A percentile compares a stretch with the other conserved stretches of the same genome.
Conservation (phyloP, 202 grass and related monocot species). For the Brachypodium distachyon region DNA sequence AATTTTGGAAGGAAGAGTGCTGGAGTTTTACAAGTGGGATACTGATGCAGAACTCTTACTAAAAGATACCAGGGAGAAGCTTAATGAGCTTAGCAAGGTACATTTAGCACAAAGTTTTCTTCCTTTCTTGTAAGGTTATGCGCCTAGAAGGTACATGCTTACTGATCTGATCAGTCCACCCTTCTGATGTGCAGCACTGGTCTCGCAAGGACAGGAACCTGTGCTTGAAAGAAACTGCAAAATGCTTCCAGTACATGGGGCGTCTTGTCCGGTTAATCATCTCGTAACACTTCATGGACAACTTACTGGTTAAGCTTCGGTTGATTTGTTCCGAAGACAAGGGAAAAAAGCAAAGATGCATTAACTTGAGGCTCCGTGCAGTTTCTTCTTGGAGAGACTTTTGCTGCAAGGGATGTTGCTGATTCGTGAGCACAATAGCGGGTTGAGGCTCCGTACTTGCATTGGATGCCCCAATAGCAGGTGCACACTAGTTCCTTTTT, state of each 20-base stretch:
- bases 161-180: conserved; percentile 4
- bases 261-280: conserved; percentile 71
- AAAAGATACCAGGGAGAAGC: conserved; percentile 58
- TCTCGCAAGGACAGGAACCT: conserved; percentile 70
- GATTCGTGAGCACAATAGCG: not conserved
- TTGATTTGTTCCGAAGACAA: not conserved
- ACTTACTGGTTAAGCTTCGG: not conserved
- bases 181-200: conserved; percentile 59
- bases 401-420: not conserved
- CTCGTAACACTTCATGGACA: conserved; percentile 7
- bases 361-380: not conserved
- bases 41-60: conserved; percentile 54
- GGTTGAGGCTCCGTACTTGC: too few species aligned
- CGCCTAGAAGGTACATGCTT: not conserved
- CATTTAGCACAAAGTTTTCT: not conserved
- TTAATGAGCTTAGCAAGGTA: conserved; percentile 89
- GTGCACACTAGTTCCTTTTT: not conserved
- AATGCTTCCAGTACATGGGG: conserved; percentile 69
- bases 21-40: conserved; percentile 88
- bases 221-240: conserved; percentile 74
- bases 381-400: not conserved
- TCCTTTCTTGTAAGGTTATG: not conserved
- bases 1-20: conserved; percentile 61
- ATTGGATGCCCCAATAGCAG: not conserved
- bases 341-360: conserved; percentile 1